Conservation (phyloP, 306 rosid genomes). For the Corylus avellana region DNA sequence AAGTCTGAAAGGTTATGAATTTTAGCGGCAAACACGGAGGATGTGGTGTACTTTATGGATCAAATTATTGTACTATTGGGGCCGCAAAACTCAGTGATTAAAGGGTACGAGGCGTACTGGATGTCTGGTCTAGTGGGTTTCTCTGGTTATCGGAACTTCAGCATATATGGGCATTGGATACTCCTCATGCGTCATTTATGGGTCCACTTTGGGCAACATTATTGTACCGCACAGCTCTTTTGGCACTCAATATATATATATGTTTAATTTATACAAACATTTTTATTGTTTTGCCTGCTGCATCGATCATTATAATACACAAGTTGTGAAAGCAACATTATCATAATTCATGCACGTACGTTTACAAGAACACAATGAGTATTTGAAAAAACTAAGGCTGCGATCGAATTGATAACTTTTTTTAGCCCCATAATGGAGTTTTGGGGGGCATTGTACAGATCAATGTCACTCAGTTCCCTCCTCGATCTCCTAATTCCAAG, state of each 20-base stretch:
- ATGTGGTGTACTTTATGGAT: not conserved
- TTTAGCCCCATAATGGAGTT: too few relatives aligned
- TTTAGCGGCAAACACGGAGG: not conserved
- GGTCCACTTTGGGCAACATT: not conserved
- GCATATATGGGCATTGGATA: not conserved
- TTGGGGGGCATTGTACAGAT: too few relatives aligned
- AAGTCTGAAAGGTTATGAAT: not conserved
- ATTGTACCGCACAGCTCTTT: not conserved
- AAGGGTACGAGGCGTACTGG: not conserved
- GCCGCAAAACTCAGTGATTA: not conserved
- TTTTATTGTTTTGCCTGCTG: too few relatives aligned
- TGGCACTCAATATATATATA: not conserved
- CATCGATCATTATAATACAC: too few relatives aligned
- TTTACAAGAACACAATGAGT: too few relatives aligned
- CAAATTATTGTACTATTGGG: slow-evolving; percentile 2
- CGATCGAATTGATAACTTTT: too few relatives aligned
- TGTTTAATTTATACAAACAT: too few relatives aligned
- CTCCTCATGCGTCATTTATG: not conserved
- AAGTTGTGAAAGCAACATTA: too few relatives aligned
- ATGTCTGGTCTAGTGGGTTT: not conserved
- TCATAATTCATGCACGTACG: too few relatives aligned
- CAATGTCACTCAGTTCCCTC: too few relatives aligned
- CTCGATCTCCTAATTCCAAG: too few relatives aligned
- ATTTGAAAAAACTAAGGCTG: too few relatives aligned
- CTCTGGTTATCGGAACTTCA: not conserved